phyloP scores from a whole-genome alignment of 495 filamentous ascomycete species.

The Endocarpon pusillum region DNA sequence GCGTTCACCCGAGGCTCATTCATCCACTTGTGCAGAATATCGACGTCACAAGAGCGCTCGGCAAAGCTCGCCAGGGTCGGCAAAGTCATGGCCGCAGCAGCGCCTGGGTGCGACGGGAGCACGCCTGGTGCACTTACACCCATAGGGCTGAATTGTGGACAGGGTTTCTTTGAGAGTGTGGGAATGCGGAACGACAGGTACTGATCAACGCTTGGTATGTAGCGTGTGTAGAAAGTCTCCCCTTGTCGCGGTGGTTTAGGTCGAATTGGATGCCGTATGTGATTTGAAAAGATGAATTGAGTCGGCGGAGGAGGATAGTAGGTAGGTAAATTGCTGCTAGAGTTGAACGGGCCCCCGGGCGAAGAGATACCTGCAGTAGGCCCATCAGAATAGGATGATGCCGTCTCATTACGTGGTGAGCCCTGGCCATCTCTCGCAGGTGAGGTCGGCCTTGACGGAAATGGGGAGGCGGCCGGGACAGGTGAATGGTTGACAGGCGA shows the following conservation, averaged over 20 bases:
- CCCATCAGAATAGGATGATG: slow-evolving; percentile 6
- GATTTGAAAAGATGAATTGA: slow-evolving; percentile 64
- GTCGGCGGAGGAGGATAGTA: slow-evolving; percentile 74
- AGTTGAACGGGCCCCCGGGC: slow-evolving; percentile 48
- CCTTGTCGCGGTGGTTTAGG: slow-evolving; percentile 80
- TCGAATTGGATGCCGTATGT: slow-evolving; percentile 70
- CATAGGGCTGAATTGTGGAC: slow-evolving; percentile 9
- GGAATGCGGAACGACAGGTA: slow-evolving; percentile 81
- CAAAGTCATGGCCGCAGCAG: slow-evolving; percentile 3
- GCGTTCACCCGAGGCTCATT: slow-evolving; percentile 65
- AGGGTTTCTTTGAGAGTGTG: slow-evolving; percentile 17
- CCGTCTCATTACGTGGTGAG: slow-evolving; percentile 7
- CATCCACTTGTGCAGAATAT: slow-evolving; percentile 80
- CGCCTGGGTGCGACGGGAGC: slow-evolving; percentile 14
- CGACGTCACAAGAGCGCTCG: slow-evolving; percentile 38
- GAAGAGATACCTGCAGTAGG: slow-evolving; percentile 16
- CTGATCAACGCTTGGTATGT: slow-evolving; percentile 62
- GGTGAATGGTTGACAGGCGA: slow-evolving; percentile 41
- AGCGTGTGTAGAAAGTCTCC: slow-evolving; percentile 78
- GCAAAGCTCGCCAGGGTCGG: slow-evolving; percentile 19
- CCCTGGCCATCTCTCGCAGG: slow-evolving; percentile 33
- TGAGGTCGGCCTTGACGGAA: slow-evolving; percentile 38
- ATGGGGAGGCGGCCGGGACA: slow-evolving; percentile 38
- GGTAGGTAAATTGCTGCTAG: slow-evolving; percentile 66
- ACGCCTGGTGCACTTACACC: slow-evolving; percentile 15